phyloP scores from a whole-genome alignment of 2,329 filamentous ascomycete species.

The Aspergillus alliaceus region DNA sequence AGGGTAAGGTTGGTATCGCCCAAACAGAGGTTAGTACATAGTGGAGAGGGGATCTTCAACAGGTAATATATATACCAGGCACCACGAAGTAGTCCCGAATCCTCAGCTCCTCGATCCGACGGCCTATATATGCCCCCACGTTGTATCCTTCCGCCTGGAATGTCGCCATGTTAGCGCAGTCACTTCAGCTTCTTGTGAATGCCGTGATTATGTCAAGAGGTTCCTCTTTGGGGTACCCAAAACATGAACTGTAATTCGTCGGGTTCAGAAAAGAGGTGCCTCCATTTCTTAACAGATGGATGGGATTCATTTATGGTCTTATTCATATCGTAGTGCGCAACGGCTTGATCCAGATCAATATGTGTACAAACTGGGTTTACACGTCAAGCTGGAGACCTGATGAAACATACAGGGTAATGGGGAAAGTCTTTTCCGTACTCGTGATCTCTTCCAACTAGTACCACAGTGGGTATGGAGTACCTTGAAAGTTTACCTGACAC shows the following conservation, averaged over 20 bases:
- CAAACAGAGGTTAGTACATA: neutral
- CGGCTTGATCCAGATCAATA: neutral
- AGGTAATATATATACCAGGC: slow-evolving; percentile 2
- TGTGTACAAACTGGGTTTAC: neutral
- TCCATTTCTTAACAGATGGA: neutral
- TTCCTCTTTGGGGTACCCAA: no score
- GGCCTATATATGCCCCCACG: slow-evolving; percentile 4
- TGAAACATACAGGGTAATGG: neutral
- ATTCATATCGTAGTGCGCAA: neutral
- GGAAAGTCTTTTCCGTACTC: no score
- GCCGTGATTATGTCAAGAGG: no score
- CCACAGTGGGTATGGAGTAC: no score
- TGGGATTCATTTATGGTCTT: neutral
- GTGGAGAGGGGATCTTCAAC: neutral
- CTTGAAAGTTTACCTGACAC: no score
- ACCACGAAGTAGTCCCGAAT: slow-evolving; percentile 11
- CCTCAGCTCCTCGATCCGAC: slow-evolving; percentile 11
- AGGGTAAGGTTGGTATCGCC: slow-evolving; percentile 8
- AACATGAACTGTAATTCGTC: no score
- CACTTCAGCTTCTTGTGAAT: neutral
- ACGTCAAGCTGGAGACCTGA: neutral
- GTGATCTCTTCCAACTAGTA: no score
- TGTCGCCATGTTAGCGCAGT: neutral
- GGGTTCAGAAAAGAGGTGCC: no score
- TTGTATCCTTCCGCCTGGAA: neutral